Evolutionary conservation across 805 yeast genomes (phyloP).

Genomic region (Lipomyces oligophaga): DNA sequence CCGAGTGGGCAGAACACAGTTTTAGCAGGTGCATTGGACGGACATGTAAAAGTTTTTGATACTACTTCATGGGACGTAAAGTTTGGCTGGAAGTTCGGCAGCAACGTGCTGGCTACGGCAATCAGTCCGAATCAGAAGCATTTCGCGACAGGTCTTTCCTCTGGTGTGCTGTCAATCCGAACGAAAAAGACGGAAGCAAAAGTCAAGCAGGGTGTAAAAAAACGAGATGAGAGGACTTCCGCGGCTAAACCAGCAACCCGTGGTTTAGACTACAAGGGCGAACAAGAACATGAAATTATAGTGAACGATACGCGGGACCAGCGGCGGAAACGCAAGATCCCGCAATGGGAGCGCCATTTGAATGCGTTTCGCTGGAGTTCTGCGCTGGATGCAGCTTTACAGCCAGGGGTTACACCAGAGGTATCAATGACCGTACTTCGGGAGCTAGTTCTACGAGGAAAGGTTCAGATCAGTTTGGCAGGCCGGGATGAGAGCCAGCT

Average conservation of each 20-base stretch:
- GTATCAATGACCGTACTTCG: slow-evolving; percentile 75
- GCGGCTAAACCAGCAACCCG: slow-evolving; percentile 75
- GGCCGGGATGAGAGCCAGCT: slow-evolving; percentile 82
- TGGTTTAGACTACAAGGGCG: slow-evolving; percentile 89
- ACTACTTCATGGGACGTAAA: slow-evolving; percentile 72
- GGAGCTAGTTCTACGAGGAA: slow-evolving; percentile 85
- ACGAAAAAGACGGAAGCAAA: slow-evolving; percentile 73
- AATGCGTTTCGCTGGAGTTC: slow-evolving; percentile 90
- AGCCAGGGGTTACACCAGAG: slow-evolving; percentile 74
- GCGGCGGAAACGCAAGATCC: slow-evolving; percentile 44
- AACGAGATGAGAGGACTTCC: slow-evolving; percentile 46
- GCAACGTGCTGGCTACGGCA: slow-evolving; percentile 85
- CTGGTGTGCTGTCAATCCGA: slow-evolving; percentile 84
- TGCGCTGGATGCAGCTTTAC: slow-evolving; percentile 83
- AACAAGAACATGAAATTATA: slow-evolving; percentile 57
- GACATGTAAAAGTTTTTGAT: slow-evolving; percentile 94
- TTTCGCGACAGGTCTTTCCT: slow-evolving; percentile 84
- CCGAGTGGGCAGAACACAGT: slow-evolving; percentile 55
- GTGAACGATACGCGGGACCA: slow-evolving; percentile 48
- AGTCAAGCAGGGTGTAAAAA: slow-evolving; percentile 48
- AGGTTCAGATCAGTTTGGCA: slow-evolving; percentile 71
- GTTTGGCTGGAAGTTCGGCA: slow-evolving; percentile 96
- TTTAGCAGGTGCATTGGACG: slow-evolving; percentile 92
- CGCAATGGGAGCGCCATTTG: slow-evolving; percentile 76
- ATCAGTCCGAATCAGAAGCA: slow-evolving; percentile 71